Percentiles rank a stretch among this genome's conserved stretches.
phyloP scores from a whole-genome alignment of 1,284 basidiomycete species.

The Trichosporon coremiiforme region DNA sequence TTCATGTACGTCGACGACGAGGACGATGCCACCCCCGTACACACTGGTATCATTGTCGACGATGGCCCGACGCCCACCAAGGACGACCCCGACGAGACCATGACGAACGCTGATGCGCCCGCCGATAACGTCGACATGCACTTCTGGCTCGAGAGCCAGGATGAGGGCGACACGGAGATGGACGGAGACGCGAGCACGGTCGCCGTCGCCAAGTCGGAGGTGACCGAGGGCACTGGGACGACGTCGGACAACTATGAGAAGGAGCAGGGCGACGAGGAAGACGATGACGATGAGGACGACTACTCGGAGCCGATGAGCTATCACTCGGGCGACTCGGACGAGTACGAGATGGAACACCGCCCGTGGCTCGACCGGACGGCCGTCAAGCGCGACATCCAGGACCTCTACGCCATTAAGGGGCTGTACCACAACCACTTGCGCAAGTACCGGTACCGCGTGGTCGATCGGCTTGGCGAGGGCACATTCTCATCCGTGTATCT shows the following conservation, averaged over 20 bases:
- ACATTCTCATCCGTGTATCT: slow-evolving; percentile 99
- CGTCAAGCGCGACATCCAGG: slow-evolving; percentile 72
- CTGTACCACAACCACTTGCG: slow-evolving; percentile 24
- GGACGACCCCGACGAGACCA: slow-evolving; percentile 39
- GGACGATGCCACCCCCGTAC: slow-evolving; percentile 12
- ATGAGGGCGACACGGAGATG: slow-evolving; percentile 27
- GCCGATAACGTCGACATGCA: slow-evolving; percentile 30
- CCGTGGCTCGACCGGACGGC: slow-evolving; percentile 70
- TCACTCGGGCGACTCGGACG: slow-evolving; percentile 53
- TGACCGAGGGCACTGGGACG: neutral
- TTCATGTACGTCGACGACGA: slow-evolving; percentile 12
- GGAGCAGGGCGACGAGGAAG: too few relatives aligned
- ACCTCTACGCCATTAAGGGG: slow-evolving; percentile 49
- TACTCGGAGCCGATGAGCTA: slow-evolving; percentile 36
- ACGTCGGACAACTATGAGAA: neutral
- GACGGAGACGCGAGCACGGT: neutral
- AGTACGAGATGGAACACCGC: slow-evolving; percentile 54
- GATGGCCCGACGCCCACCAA: slow-evolving; percentile 8
- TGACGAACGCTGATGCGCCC: slow-evolving; percentile 39
- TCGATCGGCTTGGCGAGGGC: slow-evolving; percentile 90
- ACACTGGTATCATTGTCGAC: slow-evolving; percentile 16
- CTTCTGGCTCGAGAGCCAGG: slow-evolving; percentile 43
- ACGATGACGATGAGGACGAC: slow-evolving; percentile 28
- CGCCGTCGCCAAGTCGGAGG: neutral
- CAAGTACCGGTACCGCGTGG: slow-evolving; percentile 67